These are phyloP conservation scores for Candida tallmaniae DNA, from an alignment of 805 yeast genomes.

Conservation along the genomic window DNA sequence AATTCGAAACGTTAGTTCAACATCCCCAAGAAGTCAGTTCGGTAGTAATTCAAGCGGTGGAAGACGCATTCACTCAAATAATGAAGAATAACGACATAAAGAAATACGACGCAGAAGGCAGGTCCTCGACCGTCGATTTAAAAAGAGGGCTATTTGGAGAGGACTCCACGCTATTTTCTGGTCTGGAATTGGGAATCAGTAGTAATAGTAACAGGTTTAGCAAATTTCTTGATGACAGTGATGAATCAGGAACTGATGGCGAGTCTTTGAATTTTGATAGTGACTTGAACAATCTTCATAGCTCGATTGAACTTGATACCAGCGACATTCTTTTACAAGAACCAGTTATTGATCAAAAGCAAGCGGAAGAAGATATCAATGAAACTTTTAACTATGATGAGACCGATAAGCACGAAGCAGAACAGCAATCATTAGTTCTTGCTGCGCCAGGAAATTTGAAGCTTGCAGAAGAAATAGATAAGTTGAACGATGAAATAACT, in stretches of 20 bases:
- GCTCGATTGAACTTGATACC: slow-evolving; percentile 12
- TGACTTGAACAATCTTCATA: slow-evolving; percentile 14
- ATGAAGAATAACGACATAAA: slow-evolving; percentile 23
- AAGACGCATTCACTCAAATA: slow-evolving; percentile 61
- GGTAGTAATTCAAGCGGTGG: slow-evolving; percentile 55
- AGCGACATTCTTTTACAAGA: neutral
- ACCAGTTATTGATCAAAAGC: neutral
- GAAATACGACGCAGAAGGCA: slow-evolving; percentile 4
- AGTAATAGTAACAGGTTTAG: slow-evolving; percentile 15
- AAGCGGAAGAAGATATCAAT: neutral
- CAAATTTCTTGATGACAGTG: slow-evolving; percentile 35
- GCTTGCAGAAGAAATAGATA: slow-evolving; percentile 60
- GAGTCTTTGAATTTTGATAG: slow-evolving; percentile 25
- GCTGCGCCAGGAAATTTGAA: slow-evolving; percentile 70
- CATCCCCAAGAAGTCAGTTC: slow-evolving; percentile 7
- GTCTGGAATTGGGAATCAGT: no score
- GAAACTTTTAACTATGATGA: slow-evolving; percentile 5
- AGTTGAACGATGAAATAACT: slow-evolving; percentile 54
- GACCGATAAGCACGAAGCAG: slow-evolving; percentile 6
- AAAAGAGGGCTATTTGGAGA: slow-evolving; percentile 26
- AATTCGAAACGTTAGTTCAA: slow-evolving; percentile 16
- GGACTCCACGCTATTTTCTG: slow-evolving; percentile 1
- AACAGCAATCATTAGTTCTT: slow-evolving; percentile 18
- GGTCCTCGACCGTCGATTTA: slow-evolving; percentile 10
- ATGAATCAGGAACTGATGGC: slow-evolving; percentile 29